Base-by-base conservation (phyloP, 2,329 filamentous ascomycete species). In the Dothistroma septosporum region DNA sequence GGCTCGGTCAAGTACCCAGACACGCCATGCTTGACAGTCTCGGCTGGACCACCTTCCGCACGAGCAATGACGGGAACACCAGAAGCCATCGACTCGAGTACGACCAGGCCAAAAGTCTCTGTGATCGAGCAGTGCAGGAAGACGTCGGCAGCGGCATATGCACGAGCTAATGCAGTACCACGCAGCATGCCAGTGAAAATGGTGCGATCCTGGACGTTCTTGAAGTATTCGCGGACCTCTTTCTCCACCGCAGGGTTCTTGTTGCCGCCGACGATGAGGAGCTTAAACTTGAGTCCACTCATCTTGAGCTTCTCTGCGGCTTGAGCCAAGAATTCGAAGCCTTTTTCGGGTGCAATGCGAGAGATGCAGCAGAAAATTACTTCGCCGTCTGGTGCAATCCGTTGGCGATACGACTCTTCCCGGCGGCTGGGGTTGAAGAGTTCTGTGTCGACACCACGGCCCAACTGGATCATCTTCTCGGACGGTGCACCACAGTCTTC, bases 81-180 rank as follows among this genome's bases (percentile, higher is more conserved):
- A 64, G 85, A 88, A 0, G 87, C 86, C 86, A 90, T 89, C 2
- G 85, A 84, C 73, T 89, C 87, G 1, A 89, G 76, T 1, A 89
- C 87, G 0, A 90, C 87, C 10, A 90, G 77, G 0, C 87, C 87
- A 72, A 90, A 89, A 0, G 87, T 90, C 73, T 90, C 87, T 0
- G 87, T 89, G 60, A 89, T 78, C 22, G 85, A 89, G 74, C 86
- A 88, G 74, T 90, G 87, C 14, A 90, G 74, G 69, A 90, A 89
- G n/a, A 90, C 66, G 69, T 90, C 87, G 0, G 83, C 86, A 3
- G 83, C 84, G 1, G 87, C 86, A 65, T 89, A 90, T 10, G 84
- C 82, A n/a, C 79, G 76, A n/a, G 86, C 86, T 9, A 90, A 78
- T 2, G 80, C 79, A 54, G 80, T 79, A 11, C 87, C 86, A 0